Base-by-base conservation (phyloP, 1,139 yeast genomes). In the Nakaseomyces bracarensis region DNA sequence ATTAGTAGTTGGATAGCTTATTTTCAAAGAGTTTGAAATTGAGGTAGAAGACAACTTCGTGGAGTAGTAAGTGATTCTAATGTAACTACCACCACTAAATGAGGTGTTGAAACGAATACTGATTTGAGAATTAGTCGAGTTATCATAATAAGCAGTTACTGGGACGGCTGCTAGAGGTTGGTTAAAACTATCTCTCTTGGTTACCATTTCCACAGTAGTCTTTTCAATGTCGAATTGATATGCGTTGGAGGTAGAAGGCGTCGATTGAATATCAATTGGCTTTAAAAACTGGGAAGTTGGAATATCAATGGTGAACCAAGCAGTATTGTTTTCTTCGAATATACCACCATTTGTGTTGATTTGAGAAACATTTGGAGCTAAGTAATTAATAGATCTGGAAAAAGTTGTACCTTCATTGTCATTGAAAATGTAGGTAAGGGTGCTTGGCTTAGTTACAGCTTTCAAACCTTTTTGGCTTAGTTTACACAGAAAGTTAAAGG, bases 281-380 rank as follows among this genome's bases (percentile, higher is more conserved):
- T 44, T 39, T n/a, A 25, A 22, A 18, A 54, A 43, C 25, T 47
- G 43, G 14, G 48, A 38, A 14, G 52, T 19, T 37, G 63, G 63
- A n/a, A 58, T 45, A 36, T 55, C 54, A 21, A 55, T 49, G 7
- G 54, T 52, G 42, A 57, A 58, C 54, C 59, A 57, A 8, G 56
- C 57, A 10, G 57, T 49, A 10, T 46, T 50, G 40, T 54, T 49
- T 8, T 41, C 40, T 22, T 43, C 42, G 25, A 41, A 49, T 13
- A 51, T 50, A 22, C 60, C 60, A 36, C 58, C 58, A 38, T 54
- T 50, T 3, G 59, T 50, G 10, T 49, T 46, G 15, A 55, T 40
- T 8, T 31, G 29, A 14, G 49, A 41, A 5, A 46, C 19, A 40
- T 48, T 47, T 28, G 48, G 45, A 3, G 55, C 50, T 9, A 50